Evolutionary conservation across 441 rosid genomes (phyloP), one percentile per base, ranked within the genome.

Genomic region (Rhodomyrtus psidioides): DNA sequence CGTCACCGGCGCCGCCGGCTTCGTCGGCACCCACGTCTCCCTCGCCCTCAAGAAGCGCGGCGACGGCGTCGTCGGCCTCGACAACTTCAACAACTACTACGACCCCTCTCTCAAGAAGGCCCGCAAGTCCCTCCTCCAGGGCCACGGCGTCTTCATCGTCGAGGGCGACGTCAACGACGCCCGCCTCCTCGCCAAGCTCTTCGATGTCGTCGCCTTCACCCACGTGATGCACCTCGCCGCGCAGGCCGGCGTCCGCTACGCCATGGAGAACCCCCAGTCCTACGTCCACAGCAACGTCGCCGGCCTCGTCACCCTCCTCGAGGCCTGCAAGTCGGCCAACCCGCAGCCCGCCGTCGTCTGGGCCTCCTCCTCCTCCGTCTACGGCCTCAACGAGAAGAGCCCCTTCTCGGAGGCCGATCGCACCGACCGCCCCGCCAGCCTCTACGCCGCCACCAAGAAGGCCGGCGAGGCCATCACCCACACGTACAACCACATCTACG

Each of bases 141-240:
- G 53, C 6, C 76, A 60, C 0, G 39, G 62, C 54, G 53, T 83
- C 19, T 83, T 83, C 62, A 21, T 83, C 39, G 76, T 83, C n/a
- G 85, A 83, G 26, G 85, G 85, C 26, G 85, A 83, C 30, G 42
- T 83, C 28, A 83, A 83, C 56, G 85, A 83, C 49, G 81, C 55
- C 74, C 79, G 75, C 34, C 85, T 83, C 30, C 55, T 83, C 76
- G 85, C 85, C 85, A 83, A 58, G 79, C 76, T 83, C 39, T 83
- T 83, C 85, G 76, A 83, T 8, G 53, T 60, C 57, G 85, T 60
- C 42, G 54, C 30, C n/a, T 83, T 83, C 85, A 83, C 85, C 55
- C 85, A 83, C 85, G 85, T 83, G 55, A 83, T 83, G 85, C 85
- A 83, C 76, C 65, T 83, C 15, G 85, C 85, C 24, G 85, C 85